Evolutionary conservation across 2,329 filamentous ascomycete species (phyloP).

Genomic region (Colletotrichum chlorophyti): DNA sequence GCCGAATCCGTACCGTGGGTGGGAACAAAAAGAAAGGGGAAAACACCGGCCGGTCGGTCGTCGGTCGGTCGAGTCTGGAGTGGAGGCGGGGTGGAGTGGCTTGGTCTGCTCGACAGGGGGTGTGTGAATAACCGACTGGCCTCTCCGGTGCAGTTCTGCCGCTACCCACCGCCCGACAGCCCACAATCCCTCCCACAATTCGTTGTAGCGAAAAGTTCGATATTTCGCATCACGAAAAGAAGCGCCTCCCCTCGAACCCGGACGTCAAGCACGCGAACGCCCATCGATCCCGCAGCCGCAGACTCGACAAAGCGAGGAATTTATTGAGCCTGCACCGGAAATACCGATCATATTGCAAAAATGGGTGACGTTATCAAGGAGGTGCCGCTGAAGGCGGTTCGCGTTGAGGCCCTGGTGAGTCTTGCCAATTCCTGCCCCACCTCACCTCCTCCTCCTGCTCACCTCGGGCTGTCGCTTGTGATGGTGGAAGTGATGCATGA

Average conservation of each 20-base stretch:
- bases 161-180: constrained; percentile 42
- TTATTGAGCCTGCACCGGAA: constrained; percentile 30
- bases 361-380: constrained; percentile 71
- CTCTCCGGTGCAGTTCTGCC: constrained; percentile 41
- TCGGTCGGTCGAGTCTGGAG: neutral
- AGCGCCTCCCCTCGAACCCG: constrained; percentile 14
- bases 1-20: no score
- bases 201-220: constrained; percentile 48
- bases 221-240: constrained; percentile 42
- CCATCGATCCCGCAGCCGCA: constrained; percentile 35
- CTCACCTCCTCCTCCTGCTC: constrained; percentile 36
- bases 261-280: constrained; percentile 30
- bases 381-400: constrained; percentile 81
- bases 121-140: neutral
- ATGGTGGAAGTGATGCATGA: neutral
- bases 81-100: neutral
- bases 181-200: constrained; percentile 53
- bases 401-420: constrained; percentile 92
- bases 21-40: neutral
- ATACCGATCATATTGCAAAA: constrained; percentile 41
- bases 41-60: neutral
- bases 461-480: constrained; percentile 34
- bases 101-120: neutral
- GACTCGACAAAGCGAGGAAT: constrained; percentile 33
- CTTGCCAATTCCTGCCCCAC: constrained; percentile 41